A percentile compares a stretch with the other conserved stretches of the same genome.
phyloP scores from a whole-genome alignment of 306 rosid species.

The Pyrus pyrifolia region DNA sequence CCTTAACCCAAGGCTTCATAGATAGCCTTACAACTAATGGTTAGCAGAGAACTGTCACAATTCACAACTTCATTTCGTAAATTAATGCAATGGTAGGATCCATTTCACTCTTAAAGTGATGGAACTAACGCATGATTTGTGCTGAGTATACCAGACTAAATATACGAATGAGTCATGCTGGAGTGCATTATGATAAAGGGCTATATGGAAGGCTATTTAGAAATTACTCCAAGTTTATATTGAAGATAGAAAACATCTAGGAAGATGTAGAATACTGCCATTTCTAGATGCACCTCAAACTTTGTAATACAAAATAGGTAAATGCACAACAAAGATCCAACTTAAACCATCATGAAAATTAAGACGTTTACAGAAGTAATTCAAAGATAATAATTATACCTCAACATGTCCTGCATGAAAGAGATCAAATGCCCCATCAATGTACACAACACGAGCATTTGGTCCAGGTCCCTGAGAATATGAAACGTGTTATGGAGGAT shows the following conservation, averaged over 20 bases:
- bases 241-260: not conserved
- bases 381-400: slow-evolving; percentile 30
- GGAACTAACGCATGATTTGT: not conserved
- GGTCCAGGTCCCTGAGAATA: slow-evolving; percentile 84
- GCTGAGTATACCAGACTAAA: not conserved
- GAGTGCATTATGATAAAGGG: not conserved
- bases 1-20: not conserved
- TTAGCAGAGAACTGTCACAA: not conserved
- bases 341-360: not conserved
- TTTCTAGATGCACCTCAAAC: not conserved
- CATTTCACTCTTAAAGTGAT: not conserved
- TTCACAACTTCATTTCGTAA: not conserved
- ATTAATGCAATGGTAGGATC: not conserved
- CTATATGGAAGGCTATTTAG: not conserved
- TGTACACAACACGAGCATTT: slow-evolving; percentile 84
- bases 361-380: not conserved
- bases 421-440: slow-evolving; percentile 99
- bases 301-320: not conserved
- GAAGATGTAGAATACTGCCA: not conserved
- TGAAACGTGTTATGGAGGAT: slow-evolving; percentile 5
- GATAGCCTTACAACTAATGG: not conserved
- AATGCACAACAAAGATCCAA: not conserved
- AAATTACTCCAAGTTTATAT: not conserved
- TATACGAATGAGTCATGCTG: not conserved
- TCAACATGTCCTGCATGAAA: slow-evolving; percentile 98